phyloP scores from a whole-genome alignment of 768 basidiomycete species.

The Thelephora ganbajun region DNA sequence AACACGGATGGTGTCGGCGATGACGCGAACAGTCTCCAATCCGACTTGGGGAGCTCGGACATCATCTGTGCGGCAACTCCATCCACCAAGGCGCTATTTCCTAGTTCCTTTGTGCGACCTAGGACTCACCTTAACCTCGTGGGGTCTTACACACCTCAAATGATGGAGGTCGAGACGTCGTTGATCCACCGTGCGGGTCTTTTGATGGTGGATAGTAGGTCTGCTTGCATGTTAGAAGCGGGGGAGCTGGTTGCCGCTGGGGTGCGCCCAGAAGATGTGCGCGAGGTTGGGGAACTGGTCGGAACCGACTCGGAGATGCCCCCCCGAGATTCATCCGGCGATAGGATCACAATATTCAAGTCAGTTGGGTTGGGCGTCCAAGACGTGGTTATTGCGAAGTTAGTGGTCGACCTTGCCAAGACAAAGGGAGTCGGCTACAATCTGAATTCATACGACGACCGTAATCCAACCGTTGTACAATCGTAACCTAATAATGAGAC shows the following conservation, averaged over 20 bases:
- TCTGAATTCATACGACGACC: constrained; percentile 13
- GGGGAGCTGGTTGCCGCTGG: constrained; percentile 64
- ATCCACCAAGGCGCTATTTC: constrained; percentile 56
- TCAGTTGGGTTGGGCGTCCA: constrained; percentile 82
- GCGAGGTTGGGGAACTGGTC: constrained; percentile 62
- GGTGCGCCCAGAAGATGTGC: constrained; percentile 24
- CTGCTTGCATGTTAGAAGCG: constrained; percentile 62
- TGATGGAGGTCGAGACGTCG: constrained; percentile 55
- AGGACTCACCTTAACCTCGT: constrained; percentile 64
- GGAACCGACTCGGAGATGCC: neutral
- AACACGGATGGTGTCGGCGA: constrained; percentile 1
- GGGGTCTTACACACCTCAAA: constrained; percentile 69
- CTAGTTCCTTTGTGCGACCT: constrained; percentile 42
- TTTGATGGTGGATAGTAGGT: constrained; percentile 62
- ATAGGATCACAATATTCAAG: constrained; percentile 64
- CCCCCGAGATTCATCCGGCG: constrained; percentile 5
- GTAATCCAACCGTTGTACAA: too few species aligned
- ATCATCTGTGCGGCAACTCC: constrained; percentile 70
- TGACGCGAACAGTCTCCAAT: constrained; percentile 11
- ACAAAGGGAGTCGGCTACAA: constrained; percentile 34
- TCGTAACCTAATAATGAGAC: too few species aligned
- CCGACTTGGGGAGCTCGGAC: constrained; percentile 29
- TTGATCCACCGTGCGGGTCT: constrained; percentile 41
- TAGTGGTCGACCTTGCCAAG: constrained; percentile 51
- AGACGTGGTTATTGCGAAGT: constrained; percentile 68